Conservation (phyloP, 768 basidiomycete genomes). For the Filobasidium wieringae region DNA sequence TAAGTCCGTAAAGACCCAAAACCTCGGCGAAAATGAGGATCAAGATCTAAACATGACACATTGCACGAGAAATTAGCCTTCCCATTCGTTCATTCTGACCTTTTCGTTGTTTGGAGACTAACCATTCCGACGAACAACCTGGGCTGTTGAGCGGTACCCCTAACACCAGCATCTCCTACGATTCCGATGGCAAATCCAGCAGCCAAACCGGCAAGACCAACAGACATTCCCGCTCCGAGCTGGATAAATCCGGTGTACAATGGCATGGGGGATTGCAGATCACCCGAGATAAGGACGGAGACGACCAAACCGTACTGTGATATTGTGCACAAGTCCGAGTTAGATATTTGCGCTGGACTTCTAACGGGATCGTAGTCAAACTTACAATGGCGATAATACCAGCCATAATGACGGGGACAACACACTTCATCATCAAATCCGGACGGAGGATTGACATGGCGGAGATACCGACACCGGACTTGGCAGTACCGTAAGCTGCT, state of each 20-base stretch:
- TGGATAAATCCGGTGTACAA: slow-evolving; percentile 63
- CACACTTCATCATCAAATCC: slow-evolving; percentile 94
- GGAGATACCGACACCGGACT: slow-evolving; percentile 62
- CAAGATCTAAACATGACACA: slow-evolving; percentile 49
- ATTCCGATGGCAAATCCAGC: slow-evolving; percentile 58
- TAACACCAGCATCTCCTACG: slow-evolving; percentile 96
- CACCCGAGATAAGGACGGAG: slow-evolving; percentile 84
- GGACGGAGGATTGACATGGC: slow-evolving; percentile 97
- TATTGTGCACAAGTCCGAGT: background rate
- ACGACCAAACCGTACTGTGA: slow-evolving; percentile 87
- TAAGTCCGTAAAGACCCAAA: slow-evolving; percentile 84
- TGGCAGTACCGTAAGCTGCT: slow-evolving; percentile 79
- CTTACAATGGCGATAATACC: slow-evolving; percentile 93
- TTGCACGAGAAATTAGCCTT: background rate
- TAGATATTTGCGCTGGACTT: background rate
- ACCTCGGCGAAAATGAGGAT: slow-evolving; percentile 78
- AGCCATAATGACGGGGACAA: slow-evolving; percentile 97
- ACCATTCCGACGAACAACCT: slow-evolving; percentile 84
- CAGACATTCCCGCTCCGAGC: slow-evolving; percentile 70
- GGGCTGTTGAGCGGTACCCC: slow-evolving; percentile 94
- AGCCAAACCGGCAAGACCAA: slow-evolving; percentile 65
- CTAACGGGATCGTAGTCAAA: slow-evolving; percentile 21
- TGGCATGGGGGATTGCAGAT: slow-evolving; percentile 62
- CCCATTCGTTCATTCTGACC: background rate
- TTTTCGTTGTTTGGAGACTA: too few species aligned